phyloP scores from a whole-genome alignment of 163 green algal species.

The Chlamydomonas reinhardtii region DNA sequence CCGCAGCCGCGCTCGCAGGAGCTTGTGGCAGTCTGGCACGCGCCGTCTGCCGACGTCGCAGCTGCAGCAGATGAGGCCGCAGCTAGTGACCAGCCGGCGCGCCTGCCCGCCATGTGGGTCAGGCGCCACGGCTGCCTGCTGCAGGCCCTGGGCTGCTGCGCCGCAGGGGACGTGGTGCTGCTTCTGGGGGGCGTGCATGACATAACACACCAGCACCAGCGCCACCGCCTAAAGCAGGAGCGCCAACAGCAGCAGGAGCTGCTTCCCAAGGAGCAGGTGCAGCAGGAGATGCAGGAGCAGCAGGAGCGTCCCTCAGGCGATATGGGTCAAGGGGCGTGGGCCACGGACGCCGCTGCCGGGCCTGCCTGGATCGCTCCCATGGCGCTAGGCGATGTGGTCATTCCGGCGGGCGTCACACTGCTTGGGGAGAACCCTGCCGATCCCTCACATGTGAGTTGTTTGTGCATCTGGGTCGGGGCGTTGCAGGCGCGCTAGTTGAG shows the following conservation, averaged over 20 bases:
- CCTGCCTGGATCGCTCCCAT: too few relatives aligned
- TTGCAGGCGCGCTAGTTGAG: too few relatives aligned
- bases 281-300: not conserved
- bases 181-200: not conserved
- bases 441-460: not conserved
- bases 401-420: not conserved
- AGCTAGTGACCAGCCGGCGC: too few relatives aligned
- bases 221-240: not conserved
- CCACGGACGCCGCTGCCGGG: not conserved
- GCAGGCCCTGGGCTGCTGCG: not conserved
- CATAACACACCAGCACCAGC: not conserved
- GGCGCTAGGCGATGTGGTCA: not conserved
- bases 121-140: not conserved
- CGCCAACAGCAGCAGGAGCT: not conserved
- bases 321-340: not conserved
- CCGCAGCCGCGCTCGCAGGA: too few relatives aligned
- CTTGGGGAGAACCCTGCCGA: not conserved
- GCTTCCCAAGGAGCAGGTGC: not conserved
- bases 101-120: constrained; percentile 1
- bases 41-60: not conserved
- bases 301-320: not conserved
- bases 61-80: too few relatives aligned
- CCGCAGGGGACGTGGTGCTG: not conserved
- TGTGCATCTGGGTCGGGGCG: too few relatives aligned
- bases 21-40: too few relatives aligned